phyloP scores from a whole-genome alignment of 2,329 filamentous ascomycete genomes.

The Aspergillus udagawae region DNA sequence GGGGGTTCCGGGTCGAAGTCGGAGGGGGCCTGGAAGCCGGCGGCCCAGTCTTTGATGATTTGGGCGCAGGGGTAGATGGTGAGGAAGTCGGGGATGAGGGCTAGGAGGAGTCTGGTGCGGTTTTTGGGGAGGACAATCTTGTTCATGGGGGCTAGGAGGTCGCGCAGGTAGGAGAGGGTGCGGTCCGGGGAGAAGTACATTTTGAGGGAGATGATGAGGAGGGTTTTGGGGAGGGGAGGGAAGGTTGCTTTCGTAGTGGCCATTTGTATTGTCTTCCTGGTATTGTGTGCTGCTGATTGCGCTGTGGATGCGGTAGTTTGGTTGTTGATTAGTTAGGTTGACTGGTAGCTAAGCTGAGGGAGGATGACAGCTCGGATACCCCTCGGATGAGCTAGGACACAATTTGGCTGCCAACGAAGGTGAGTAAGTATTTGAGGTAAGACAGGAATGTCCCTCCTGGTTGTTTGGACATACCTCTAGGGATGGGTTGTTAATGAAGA shows the following conservation, averaged over 20 bases:
- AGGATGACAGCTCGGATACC: too few species aligned
- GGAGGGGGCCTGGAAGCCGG: constrained; percentile 1
- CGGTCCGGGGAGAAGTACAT: constrained; percentile 38
- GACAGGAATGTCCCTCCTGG: too few species aligned
- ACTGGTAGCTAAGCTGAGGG: too few species aligned
- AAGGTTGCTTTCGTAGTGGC: constrained; percentile 14
- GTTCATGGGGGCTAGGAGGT: constrained; percentile 47
- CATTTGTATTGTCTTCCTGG: constrained; percentile 8
- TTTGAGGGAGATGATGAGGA: constrained; percentile 38
- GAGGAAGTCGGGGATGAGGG: constrained; percentile 74
- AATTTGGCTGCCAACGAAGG: too few species aligned
- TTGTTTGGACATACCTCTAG: too few species aligned
- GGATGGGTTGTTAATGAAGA: too few species aligned
- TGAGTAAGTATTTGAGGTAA: too few species aligned
- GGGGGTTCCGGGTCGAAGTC: constrained; percentile 30
- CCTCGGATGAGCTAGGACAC: too few species aligned
- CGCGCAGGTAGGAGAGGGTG: constrained; percentile 55
- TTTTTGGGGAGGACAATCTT: constrained; percentile 41
- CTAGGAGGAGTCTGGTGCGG: constrained; percentile 60
- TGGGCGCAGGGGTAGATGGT: constrained; percentile 52
- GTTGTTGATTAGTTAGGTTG: neutral
- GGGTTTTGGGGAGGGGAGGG: constrained; percentile 32
- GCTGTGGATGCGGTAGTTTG: neutral
- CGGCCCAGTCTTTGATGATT: constrained; percentile 33
- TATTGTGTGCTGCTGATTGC: neutral